These are phyloP conservation scores for Auricularia cornea DNA, from an alignment of 768 basidiomycete genomes.

Conservation along the genomic window DNA sequence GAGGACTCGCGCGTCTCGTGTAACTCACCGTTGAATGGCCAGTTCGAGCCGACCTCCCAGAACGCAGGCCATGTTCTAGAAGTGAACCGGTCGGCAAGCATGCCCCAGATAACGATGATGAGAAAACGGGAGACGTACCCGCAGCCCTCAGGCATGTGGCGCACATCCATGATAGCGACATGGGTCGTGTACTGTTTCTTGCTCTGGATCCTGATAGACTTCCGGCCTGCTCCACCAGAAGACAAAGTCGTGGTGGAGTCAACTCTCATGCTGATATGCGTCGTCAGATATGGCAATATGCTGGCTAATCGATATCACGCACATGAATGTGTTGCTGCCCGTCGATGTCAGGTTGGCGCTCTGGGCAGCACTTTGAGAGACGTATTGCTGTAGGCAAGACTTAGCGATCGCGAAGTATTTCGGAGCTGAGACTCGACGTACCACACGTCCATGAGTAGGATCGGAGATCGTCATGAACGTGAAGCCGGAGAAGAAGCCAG, in stretches of 20 bases:
- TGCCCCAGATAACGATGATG: constrained; percentile 1
- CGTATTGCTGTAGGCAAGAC: neutral
- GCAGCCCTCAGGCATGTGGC: constrained; percentile 58
- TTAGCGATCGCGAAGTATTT: neutral
- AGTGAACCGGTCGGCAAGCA: neutral
- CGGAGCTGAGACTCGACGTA: neutral
- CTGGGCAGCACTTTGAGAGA: constrained; percentile 36
- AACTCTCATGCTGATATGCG: constrained; percentile 31
- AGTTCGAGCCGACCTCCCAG: constrained; percentile 25
- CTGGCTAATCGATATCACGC: neutral
- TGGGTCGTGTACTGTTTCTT: constrained; percentile 45
- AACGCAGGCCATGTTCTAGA: constrained; percentile 40
- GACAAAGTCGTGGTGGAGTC: constrained; percentile 41
- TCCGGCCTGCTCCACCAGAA: constrained; percentile 43
- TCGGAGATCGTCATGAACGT: constrained; percentile 41
- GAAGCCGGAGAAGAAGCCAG: constrained; percentile 44
- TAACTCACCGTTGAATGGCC: constrained; percentile 37
- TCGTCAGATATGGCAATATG: neutral
- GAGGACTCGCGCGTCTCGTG: neutral
- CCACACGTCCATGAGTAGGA: constrained; percentile 22
- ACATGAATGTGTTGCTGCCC: constrained; percentile 40
- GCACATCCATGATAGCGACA: constrained; percentile 43
- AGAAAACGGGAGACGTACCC: constrained; percentile 37
- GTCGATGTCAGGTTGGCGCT: constrained; percentile 50
- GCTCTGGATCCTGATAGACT: constrained; percentile 48